Conservation (phyloP, 352 stramenopile species). For the Phytophthora melonis region DNA sequence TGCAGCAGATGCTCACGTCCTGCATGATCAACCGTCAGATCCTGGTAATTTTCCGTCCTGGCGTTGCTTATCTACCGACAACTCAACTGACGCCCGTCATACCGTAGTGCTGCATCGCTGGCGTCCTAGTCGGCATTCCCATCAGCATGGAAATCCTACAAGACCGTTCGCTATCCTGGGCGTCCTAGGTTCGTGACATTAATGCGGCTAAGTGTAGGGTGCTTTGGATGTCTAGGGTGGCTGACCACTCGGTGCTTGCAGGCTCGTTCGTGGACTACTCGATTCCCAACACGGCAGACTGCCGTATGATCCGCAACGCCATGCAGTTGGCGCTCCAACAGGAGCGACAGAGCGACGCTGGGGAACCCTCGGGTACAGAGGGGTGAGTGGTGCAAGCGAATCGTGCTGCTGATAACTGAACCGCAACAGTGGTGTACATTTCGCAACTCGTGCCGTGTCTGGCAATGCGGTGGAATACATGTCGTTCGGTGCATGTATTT, state of each 20-base stretch:
- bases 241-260: slow-evolving; percentile 74
- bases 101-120: slow-evolving; percentile 68
- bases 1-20: slow-evolving; percentile 87
- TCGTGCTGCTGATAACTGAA: no score
- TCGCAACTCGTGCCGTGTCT: no score
- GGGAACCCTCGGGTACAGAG: no score
- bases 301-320: slow-evolving; percentile 81
- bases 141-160: slow-evolving; percentile 71
- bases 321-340: slow-evolving; percentile 78
- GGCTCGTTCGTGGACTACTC: slow-evolving; percentile 90
- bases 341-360: slow-evolving; percentile 46
- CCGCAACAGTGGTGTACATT: no score
- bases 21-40: slow-evolving; percentile 90
- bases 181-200: slow-evolving; percentile 48
- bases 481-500: no score
- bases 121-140: slow-evolving; percentile 79
- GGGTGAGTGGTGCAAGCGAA: no score
- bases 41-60: no score
- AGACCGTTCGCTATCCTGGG: slow-evolving; percentile 73
- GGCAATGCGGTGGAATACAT: no score
- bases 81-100: no score
- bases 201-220: no score
- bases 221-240: no score
- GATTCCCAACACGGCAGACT: slow-evolving; percentile 84
- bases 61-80: no score